These are phyloP conservation scores for Kwoniella shivajii DNA, from an alignment of 1,284 basidiomycete genomes.

Conservation along the genomic window DNA sequence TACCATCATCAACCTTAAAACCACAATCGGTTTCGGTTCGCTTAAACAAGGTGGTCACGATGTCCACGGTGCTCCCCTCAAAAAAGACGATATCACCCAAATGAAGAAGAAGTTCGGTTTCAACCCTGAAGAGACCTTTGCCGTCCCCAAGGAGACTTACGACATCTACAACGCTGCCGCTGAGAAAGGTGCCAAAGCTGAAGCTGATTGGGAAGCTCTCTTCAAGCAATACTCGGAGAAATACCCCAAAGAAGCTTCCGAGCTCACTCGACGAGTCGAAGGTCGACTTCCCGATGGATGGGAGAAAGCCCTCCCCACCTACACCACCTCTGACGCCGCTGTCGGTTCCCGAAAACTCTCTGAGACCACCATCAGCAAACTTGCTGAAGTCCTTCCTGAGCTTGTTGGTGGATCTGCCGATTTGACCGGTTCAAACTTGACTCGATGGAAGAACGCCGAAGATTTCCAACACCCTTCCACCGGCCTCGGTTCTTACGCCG, in stretches of 20 bases:
- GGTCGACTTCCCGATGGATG: conserved; percentile 82
- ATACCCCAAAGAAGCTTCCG: conserved; percentile 81
- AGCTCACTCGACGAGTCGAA: conserved; percentile 79
- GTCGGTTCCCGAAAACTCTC: conserved; percentile 91
- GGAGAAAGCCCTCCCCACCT: conserved; percentile 80
- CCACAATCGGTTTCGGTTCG: conserved; percentile 92
- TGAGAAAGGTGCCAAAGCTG: conserved; percentile 71
- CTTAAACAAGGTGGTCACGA: conserved; percentile 89
- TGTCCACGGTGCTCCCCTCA: conserved; percentile 80
- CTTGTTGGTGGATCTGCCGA: conserved; percentile 88
- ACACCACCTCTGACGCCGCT: conserved; percentile 74
- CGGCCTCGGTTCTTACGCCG: conserved; percentile 77
- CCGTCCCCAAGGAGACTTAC: conserved; percentile 75
- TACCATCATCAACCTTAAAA: conserved; percentile 80
- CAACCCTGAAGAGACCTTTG: conserved; percentile 75
- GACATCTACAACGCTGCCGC: conserved; percentile 68
- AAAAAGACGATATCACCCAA: conserved; percentile 83
- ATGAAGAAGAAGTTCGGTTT: conserved; percentile 87
- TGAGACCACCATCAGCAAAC: conserved; percentile 79
- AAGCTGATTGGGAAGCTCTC: conserved; percentile 74
- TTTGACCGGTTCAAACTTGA: conserved; percentile 89
- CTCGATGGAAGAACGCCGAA: conserved; percentile 70
- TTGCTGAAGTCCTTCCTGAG: conserved; percentile 77
- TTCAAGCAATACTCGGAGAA: conserved; percentile 73
- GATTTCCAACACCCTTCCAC: conserved; percentile 93